phyloP scores from a whole-genome alignment of 1,284 basidiomycete genomes.

The Cerioporus squamosus region DNA sequence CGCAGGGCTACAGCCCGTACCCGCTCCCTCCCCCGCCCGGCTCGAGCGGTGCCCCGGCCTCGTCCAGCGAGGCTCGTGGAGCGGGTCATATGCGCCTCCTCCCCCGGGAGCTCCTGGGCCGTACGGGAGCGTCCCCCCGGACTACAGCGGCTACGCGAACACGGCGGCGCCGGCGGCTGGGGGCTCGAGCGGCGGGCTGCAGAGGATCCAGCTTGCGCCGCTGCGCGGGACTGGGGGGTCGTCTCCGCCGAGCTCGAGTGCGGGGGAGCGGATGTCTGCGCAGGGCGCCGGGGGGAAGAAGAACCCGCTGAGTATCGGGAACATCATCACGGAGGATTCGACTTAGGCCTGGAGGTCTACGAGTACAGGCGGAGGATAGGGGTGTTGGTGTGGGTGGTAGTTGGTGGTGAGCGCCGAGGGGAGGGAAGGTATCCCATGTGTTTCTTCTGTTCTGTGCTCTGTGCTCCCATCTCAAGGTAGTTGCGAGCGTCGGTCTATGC shows the following conservation, averaged over 20 bases:
- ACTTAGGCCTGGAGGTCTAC: background rate
- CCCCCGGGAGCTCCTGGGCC: slow-evolving; percentile 1
- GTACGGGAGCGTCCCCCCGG: slow-evolving; percentile 7
- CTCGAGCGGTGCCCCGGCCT: slow-evolving; percentile 2
- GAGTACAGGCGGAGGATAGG: background rate
- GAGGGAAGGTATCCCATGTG: too few species aligned
- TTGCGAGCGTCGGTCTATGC: too few species aligned
- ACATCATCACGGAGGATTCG: slow-evolving; percentile 64
- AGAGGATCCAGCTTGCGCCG: slow-evolving; percentile 64
- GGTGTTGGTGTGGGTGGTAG: background rate
- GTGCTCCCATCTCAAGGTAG: too few species aligned
- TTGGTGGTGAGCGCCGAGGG: too few species aligned
- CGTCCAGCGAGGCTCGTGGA: slow-evolving; percentile 15
- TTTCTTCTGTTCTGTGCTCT: too few species aligned
- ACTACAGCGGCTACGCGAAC: slow-evolving; percentile 15
- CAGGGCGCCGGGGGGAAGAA: slow-evolving; percentile 34
- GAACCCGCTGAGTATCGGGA: slow-evolving; percentile 74
- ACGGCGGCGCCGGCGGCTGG: slow-evolving; percentile 2
- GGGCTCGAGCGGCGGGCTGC: slow-evolving; percentile 19
- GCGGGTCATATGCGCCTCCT: slow-evolving; percentile 5
- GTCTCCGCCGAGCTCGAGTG: slow-evolving; percentile 31
- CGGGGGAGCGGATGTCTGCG: slow-evolving; percentile 26
- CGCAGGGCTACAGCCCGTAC: slow-evolving; percentile 28
- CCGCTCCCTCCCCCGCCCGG: slow-evolving; percentile 25
- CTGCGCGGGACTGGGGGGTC: slow-evolving; percentile 32